Evolutionary conservation across 176 grass and related monocot genomes (phyloP).

Genomic region (Musa troglodytarum): DNA sequence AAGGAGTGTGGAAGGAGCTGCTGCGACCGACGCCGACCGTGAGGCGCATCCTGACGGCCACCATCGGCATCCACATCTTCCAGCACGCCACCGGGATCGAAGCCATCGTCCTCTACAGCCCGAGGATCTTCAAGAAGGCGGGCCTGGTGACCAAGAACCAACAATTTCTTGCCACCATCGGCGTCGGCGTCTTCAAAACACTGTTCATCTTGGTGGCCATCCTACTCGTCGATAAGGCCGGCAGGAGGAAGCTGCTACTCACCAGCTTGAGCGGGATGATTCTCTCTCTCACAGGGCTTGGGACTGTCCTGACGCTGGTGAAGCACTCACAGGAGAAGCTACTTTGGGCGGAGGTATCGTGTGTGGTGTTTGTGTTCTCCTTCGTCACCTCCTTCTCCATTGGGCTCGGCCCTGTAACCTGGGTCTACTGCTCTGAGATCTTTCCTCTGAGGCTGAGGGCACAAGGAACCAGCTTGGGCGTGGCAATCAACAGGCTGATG

Average conservation of each 20-base stretch:
- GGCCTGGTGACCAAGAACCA: neutral
- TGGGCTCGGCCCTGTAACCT: neutral
- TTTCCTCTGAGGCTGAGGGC: neutral
- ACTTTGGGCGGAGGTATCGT: neutral
- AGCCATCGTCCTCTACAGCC: neutral
- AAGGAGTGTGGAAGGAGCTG: slow-evolving; percentile 4
- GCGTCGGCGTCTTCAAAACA: neutral
- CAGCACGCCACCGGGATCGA: slow-evolving; percentile 1
- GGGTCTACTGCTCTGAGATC: slow-evolving; percentile 3
- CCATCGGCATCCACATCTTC: slow-evolving; percentile 2
- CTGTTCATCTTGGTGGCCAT: neutral
- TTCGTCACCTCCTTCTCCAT: neutral
- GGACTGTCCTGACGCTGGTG: neutral
- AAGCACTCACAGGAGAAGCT: neutral
- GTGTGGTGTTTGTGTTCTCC: neutral
- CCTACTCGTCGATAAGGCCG: neutral
- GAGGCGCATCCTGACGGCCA: neutral
- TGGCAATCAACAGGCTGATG: neutral
- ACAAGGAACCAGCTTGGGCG: neutral
- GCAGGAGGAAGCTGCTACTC: neutral
- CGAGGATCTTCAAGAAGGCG: neutral
- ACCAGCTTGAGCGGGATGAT: neutral
- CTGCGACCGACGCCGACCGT: neutral
- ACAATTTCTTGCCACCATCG: neutral
- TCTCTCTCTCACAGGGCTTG: neutral